phyloP scores from a whole-genome alignment of 306 rosid species.

The Gastrolobium bilobum region DNA sequence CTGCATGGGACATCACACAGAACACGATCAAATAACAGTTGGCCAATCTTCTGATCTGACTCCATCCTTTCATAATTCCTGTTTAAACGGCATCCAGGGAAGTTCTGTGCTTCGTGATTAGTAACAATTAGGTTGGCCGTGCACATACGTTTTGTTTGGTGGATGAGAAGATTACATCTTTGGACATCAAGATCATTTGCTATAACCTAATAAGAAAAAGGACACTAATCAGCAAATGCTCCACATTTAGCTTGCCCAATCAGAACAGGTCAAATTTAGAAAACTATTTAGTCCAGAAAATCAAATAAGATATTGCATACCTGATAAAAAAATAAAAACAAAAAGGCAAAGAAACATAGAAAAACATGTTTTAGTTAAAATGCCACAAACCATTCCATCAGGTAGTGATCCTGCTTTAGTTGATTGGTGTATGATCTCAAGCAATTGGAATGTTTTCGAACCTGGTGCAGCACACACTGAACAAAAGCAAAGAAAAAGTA shows the following conservation, averaged over 20 bases:
- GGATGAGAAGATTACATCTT: conserved; percentile 98
- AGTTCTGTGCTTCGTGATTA: conserved; percentile 98
- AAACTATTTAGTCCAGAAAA: conserved; percentile 27
- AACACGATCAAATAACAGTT: conserved; percentile 91
- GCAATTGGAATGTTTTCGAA: conserved; percentile 97
- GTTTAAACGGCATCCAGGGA: conserved; percentile 87
- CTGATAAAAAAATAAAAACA: conserved; percentile 13
- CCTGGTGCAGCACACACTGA: conserved; percentile 99
- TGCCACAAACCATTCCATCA: conserved; percentile 82
- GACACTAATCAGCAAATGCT: conserved; percentile 28
- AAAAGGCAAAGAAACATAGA: conserved; percentile 26
- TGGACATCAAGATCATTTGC: conserved; percentile 99
- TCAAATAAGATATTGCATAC: conserved; percentile 35
- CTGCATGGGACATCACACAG: conserved; percentile 99
- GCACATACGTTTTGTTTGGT: conserved; percentile 99
- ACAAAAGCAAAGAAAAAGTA: conserved; percentile 29
- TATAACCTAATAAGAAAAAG: conserved; percentile 68
- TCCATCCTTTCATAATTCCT: conserved; percentile 52
- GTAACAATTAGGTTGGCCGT: conserved; percentile 96
- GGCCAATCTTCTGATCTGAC: conserved; percentile 53
- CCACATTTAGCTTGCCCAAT: conserved; percentile 34
- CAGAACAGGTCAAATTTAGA: conserved; percentile 2
- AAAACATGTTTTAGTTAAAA: conserved; percentile 29
- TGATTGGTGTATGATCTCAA: conserved; percentile 87
- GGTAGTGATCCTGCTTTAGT: conserved; percentile 80